Conservation (phyloP, 768 basidiomycete genomes). For the Lactarius deliciosus region DNA sequence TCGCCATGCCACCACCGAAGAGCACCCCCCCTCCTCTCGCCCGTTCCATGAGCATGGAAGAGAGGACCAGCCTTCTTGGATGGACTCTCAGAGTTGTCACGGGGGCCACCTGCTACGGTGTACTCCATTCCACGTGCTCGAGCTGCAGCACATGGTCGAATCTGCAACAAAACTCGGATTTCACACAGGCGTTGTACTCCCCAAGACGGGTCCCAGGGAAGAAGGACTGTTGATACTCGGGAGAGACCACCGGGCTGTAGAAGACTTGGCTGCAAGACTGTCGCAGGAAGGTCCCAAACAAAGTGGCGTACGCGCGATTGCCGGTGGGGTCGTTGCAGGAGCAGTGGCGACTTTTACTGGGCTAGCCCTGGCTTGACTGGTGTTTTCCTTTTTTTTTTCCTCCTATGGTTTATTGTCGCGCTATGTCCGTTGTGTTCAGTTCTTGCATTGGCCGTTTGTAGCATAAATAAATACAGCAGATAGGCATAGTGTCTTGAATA, state of each 20-base stretch:
- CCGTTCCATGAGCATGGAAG: slow-evolving; percentile 28
- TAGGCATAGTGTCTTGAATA: neutral
- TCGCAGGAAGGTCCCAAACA: slow-evolving; percentile 10
- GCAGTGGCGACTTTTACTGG: slow-evolving; percentile 30
- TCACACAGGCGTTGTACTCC: slow-evolving; percentile 20
- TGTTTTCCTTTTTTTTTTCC: neutral
- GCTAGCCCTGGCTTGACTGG: slow-evolving; percentile 23
- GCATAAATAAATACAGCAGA: slow-evolving; percentile 3
- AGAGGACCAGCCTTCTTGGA: slow-evolving; percentile 26
- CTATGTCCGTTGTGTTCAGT: neutral
- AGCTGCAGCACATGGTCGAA: slow-evolving; percentile 19
- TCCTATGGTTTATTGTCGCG: slow-evolving; percentile 10
- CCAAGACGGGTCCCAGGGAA: slow-evolving; percentile 11
- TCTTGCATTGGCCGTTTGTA: neutral
- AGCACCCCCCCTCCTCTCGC: slow-evolving; percentile 2
- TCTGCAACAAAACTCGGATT: slow-evolving; percentile 27
- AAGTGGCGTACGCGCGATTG: slow-evolving; percentile 21
- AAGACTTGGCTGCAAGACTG: slow-evolving; percentile 19
- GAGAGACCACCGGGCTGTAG: slow-evolving; percentile 23
- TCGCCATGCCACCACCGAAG: neutral
- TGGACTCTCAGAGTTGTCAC: slow-evolving; percentile 23
- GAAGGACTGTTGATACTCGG: slow-evolving; percentile 28
- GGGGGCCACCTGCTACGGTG: slow-evolving; percentile 25
- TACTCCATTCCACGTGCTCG: slow-evolving; percentile 24
- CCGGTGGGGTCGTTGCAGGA: slow-evolving; percentile 27